Conservation (phyloP, 208 protist genomes). For the Trichomonas tenax region DNA sequence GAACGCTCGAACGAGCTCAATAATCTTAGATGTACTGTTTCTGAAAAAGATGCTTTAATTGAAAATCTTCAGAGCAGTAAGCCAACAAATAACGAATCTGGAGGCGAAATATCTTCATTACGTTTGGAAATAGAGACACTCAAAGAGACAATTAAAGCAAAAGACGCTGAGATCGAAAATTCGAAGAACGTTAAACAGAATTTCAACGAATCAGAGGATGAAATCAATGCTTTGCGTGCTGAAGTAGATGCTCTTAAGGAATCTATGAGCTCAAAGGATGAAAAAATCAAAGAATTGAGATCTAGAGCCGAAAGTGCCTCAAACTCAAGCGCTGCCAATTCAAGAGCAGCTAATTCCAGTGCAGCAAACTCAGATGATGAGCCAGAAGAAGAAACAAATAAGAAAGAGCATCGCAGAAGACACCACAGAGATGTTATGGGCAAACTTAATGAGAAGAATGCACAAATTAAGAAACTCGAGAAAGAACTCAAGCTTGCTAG, state of each 20-base stretch:
- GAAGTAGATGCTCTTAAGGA: background rate
- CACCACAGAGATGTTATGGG: background rate
- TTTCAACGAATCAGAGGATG: background rate
- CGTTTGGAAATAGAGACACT: background rate
- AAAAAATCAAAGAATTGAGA: background rate
- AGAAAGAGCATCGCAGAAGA: background rate
- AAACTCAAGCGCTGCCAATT: too few species aligned
- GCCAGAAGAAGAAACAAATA: background rate
- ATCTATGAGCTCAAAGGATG: background rate
- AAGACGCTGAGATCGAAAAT: background rate
- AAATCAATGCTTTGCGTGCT: background rate
- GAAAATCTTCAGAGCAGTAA: background rate
- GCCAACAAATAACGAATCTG: too few species aligned
- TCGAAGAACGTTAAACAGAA: background rate
- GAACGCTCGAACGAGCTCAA: background rate
- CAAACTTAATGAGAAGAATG: background rate
- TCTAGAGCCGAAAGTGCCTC: background rate
- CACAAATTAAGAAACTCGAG: background rate
- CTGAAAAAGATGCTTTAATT: background rate
- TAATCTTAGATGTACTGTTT: background rate
- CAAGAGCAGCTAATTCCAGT: background rate
- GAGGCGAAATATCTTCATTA: background rate
- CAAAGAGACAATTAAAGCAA: background rate
- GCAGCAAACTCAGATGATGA: background rate
- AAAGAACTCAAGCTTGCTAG: background rate